These are phyloP conservation scores for Hypholoma fasciculare DNA, from an alignment of 768 basidiomycete species.

Conservation along the genomic window DNA sequence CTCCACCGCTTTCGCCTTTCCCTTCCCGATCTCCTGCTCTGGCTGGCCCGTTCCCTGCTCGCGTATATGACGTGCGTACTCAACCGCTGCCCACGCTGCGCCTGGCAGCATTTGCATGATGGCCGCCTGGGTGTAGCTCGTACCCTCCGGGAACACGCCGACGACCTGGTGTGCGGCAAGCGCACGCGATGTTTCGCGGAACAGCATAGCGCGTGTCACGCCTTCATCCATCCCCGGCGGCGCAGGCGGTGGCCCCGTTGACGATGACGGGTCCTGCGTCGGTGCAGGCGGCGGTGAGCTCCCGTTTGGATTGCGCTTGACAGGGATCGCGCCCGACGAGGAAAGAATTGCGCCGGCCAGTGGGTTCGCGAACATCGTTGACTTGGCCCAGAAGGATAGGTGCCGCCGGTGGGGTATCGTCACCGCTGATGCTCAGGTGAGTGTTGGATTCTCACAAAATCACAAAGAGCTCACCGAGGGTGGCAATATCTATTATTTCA, in stretches of 20 bases:
- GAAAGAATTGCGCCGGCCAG: constrained; percentile 49
- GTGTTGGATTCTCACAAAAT: neutral
- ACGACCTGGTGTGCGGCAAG: constrained; percentile 56
- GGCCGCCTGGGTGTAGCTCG: constrained; percentile 46
- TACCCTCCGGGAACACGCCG: constrained; percentile 71
- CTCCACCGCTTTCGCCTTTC: constrained; percentile 20
- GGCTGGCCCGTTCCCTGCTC: neutral
- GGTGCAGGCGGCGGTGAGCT: constrained; percentile 13
- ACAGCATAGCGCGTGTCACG: constrained; percentile 42
- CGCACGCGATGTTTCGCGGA: constrained; percentile 54
- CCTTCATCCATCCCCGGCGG: constrained; percentile 6
- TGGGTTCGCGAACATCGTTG: constrained; percentile 63
- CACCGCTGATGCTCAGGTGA: constrained; percentile 32
- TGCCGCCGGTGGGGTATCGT: constrained; percentile 60
- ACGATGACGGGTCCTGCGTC: constrained; percentile 1
- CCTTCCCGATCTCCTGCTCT: constrained; percentile 8
- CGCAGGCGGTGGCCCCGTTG: neutral
- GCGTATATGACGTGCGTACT: constrained; percentile 49
- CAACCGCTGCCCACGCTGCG: constrained; percentile 70
- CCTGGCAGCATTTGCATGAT: constrained; percentile 60
- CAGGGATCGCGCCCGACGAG: constrained; percentile 73
- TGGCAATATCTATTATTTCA: constrained; percentile 63
- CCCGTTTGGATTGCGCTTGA: constrained; percentile 59
- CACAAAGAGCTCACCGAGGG: constrained; percentile 33
- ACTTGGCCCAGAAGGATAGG: constrained; percentile 73